Base-by-base conservation (phyloP, 805 yeast species). In the Saccharomycopsis javanensis region DNA sequence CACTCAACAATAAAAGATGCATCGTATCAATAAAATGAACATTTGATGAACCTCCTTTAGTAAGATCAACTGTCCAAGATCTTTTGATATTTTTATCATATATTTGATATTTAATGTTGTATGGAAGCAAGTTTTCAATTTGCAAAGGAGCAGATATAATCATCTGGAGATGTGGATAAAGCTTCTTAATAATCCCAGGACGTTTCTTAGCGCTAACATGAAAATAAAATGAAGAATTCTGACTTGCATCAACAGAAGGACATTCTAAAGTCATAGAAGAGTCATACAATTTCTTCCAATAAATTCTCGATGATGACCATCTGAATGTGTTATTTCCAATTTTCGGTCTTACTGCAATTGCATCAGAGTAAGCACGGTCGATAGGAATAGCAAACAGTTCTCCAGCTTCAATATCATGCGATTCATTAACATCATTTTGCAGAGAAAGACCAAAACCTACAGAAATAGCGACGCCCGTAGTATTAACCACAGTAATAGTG, bases 121-220 rank as follows among this genome's bases (percentile, higher is more conserved):
- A 86, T 0, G 99, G 98, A 53, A 95, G 68, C 54, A 89, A 72
- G 65, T 94, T 94, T 63, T 87, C 90, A 58, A 94, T 75, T 63
- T 87, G 88, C 51, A 94, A 70, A 0, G 99, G 98, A 0, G 98
- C 88, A 0, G 94, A 82, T 5, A 94, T 71, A 3, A 82, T 77
- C 25, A 94, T 71, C 7, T 75, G 78, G 87, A 92, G 78, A 64
- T 88, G 94, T 0, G 99, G 99, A 65, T 88, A 95, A 1, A 87
- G 77, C 58, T 77, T 75, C 0, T 87, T 78, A 27, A 90, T 71
- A 0, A 89, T 90, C 61, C 88, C 95, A n/a, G 78, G 75, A 16
- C 72, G 67, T 61, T 86, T 81, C 50, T 72, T 69, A 0, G 92
- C 89, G 62, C 80, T 85, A 0, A 85, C 86, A 62, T 86, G 92